Evolutionary conservation across 768 basidiomycete species (phyloP).

Genomic region (Lactarius sp.): DNA sequence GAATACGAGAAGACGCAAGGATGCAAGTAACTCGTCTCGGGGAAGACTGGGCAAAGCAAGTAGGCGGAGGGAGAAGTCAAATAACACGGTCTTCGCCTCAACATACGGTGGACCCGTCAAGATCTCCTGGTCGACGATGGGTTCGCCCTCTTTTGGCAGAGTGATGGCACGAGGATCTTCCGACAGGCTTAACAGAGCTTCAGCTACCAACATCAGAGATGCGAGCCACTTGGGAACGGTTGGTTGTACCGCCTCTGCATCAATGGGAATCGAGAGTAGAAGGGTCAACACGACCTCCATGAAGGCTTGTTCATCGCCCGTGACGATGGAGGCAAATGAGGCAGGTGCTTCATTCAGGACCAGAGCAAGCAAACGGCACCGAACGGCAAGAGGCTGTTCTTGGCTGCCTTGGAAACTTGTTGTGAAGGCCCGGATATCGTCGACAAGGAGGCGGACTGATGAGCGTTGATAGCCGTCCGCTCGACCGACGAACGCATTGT

Average conservation of each 20-base stretch:
- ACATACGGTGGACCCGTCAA: slow-evolving; percentile 55
- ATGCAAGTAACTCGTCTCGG: slow-evolving; percentile 77
- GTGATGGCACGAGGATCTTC: slow-evolving; percentile 64
- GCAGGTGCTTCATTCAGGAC: slow-evolving; percentile 72
- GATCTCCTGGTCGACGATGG: slow-evolving; percentile 47
- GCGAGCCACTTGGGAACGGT: slow-evolving; percentile 81
- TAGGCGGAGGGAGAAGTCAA: slow-evolving; percentile 73
- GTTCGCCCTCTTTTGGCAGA: slow-evolving; percentile 68
- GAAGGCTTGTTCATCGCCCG: slow-evolving; percentile 49
- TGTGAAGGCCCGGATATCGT: slow-evolving; percentile 69
- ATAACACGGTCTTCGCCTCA: slow-evolving; percentile 61
- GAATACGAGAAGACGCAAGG: slow-evolving; percentile 76
- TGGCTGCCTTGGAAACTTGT: slow-evolving; percentile 59
- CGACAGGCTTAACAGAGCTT: slow-evolving; percentile 71
- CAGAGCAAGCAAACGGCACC: slow-evolving; percentile 82
- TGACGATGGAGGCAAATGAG: slow-evolving; percentile 40
- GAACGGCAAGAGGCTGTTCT: slow-evolving; percentile 73
- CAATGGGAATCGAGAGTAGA: slow-evolving; percentile 51
- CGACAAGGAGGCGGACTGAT: slow-evolving; percentile 67
- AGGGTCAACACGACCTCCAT: slow-evolving; percentile 68
- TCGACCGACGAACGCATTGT: slow-evolving; percentile 70
- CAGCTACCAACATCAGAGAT: slow-evolving; percentile 77
- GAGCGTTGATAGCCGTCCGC: slow-evolving; percentile 53
- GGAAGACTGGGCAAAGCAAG: slow-evolving; percentile 59
- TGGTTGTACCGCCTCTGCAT: slow-evolving; percentile 49